Evolutionary conservation across 257 asterid genomes (phyloP).

Genomic region (Capsicum rhomboideum): DNA sequence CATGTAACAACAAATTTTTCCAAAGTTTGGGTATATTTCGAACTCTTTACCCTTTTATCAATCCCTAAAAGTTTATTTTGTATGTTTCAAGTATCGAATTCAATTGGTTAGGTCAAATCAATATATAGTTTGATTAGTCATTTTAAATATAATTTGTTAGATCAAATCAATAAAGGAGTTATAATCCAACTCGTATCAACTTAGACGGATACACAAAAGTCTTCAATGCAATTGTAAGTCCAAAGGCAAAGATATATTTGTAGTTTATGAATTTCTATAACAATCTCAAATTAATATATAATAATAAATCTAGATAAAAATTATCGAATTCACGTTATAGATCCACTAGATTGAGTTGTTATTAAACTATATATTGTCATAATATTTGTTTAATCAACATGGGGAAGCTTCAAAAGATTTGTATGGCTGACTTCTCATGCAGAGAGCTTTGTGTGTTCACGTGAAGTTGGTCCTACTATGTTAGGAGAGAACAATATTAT

Average conservation of each 20-base stretch:
- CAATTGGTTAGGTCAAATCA: not conserved
- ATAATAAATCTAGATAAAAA: not conserved
- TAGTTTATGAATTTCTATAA: not conserved
- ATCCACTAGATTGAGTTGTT: not conserved
- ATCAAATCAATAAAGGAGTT: not conserved
- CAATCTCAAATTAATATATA: not conserved
- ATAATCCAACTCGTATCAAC: not conserved
- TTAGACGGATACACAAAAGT: not conserved
- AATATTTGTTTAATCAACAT: slow-evolving; percentile 1
- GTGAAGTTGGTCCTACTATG: slow-evolving; percentile 78
- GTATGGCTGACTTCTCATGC: slow-evolving; percentile 57
- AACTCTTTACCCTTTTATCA: too few species aligned
- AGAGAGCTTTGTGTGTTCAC: slow-evolving; percentile 46
- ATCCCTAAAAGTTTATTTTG: not conserved
- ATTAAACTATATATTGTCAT: not conserved
- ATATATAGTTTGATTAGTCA: not conserved
- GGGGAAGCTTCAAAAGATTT: slow-evolving; percentile 17
- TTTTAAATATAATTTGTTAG: not conserved
- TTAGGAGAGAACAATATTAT: slow-evolving; percentile 23
- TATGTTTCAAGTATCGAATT: not conserved
- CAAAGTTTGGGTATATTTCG: too few species aligned
- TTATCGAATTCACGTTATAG: not conserved
- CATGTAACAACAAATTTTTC: too few species aligned
- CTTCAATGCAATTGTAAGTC: not conserved
- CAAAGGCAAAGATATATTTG: too few species aligned